Base-by-base conservation (phyloP, 1,284 basidiomycete genomes). In the Ganoderma boninense region DNA sequence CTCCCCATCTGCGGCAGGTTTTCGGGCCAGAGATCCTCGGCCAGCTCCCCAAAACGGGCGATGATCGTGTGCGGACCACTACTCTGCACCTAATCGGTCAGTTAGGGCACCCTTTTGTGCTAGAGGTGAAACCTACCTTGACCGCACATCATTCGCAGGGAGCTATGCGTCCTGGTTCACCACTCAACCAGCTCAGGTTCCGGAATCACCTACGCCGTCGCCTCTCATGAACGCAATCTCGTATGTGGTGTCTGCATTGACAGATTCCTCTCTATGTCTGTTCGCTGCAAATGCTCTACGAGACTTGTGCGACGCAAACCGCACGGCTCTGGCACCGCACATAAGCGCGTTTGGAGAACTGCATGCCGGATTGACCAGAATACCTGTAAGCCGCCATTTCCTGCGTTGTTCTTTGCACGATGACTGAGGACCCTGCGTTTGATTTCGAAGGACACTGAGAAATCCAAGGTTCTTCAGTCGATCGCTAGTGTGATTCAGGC, bases 401-500 rank as follows among this genome's bases (percentile, higher is more conserved):
- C 29, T 44, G 1, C 5, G 11, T 26, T 29, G 26, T 35, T 20
- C 8, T 18, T 18, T 62, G 7, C 23, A n/a, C 4, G 11, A n/a
- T n/a, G 40, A 18, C 13, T 4, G n/a, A 42, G 13, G 23, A 5
- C 16, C 43, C 18, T 26, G 26, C 23, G 2, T 38, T 16, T 29
- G 23, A 29, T 6, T 14, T 64, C 43, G 52, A 65, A 95, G 92
- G 93, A 95, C 71, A 92, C 92, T 32, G 95, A 97, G 81, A 95
- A 94, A 81, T 89, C 90, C 73, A 97, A 96, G 81, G 94, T 97
- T 0, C 84, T 97, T 64, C 94, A 97, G 79, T 95, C 92, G 0
- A 96, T 97, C 69, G 91, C 95, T 1, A 96, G 94, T 71, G 95
- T 97, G 1, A 94, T 97, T 59, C 94, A 97, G 76, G 96, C 95